A percentile compares a stretch with the other conserved stretches of the same genome.
These are phyloP conservation scores for Lanmaoa rubissima DNA, from an alignment of 768 basidiomycete species.

Conservation along the genomic window DNA sequence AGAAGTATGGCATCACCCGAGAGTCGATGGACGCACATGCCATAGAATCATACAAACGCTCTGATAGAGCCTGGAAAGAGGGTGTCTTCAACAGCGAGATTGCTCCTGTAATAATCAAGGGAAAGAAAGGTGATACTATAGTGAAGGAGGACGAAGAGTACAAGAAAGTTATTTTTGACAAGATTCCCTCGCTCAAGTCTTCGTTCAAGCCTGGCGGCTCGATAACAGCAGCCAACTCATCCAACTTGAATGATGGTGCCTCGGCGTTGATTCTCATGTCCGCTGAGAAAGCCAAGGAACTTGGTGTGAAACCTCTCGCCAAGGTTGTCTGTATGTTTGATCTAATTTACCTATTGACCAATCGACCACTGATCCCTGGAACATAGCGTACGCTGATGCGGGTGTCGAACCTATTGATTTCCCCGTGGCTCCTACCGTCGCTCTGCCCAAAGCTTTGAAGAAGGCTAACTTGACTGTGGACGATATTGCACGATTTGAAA, in stretches of 20 bases:
- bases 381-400: constrained; percentile 89
- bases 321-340: constrained; percentile 80
- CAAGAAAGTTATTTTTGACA: constrained; percentile 94
- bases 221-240: constrained; percentile 97
- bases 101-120: constrained; percentile 85
- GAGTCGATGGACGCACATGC: constrained; percentile 89
- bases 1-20: constrained; percentile 78
- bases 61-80: constrained; percentile 85
- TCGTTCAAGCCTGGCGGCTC: constrained; percentile 87
- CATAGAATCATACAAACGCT: constrained; percentile 92
- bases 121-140: constrained; percentile 90
- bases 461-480: constrained; percentile 78
- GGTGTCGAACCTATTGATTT: constrained; percentile 98
- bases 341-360: not conserved
- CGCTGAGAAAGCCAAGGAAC: constrained; percentile 86
- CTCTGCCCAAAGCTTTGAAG: constrained; percentile 84
- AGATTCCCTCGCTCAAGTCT: constrained; percentile 83
- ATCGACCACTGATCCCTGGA: constrained; percentile 5
- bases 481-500: constrained; percentile 90
- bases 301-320: constrained; percentile 90
- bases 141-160: constrained; percentile 97
- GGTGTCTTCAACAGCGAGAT: constrained; percentile 88
- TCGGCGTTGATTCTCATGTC: constrained; percentile 95
- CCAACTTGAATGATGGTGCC: constrained; percentile 92
- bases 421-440: constrained; percentile 91